These are phyloP conservation scores for Lenwebbia sp. DNA, from an alignment of 345 rosid species.

Conservation along the genomic window DNA sequence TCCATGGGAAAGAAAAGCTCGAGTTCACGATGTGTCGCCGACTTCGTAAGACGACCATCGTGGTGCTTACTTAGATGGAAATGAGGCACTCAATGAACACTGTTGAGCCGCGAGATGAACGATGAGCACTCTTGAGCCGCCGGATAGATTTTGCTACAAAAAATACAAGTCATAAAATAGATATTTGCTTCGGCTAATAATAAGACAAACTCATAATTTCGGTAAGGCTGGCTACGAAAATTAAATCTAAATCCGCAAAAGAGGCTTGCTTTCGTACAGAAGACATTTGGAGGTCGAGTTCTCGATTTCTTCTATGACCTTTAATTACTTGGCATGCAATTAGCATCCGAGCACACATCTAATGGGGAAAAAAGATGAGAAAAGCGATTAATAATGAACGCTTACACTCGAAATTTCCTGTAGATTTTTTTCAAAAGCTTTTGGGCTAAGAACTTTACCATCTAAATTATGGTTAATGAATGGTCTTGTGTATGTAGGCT, in stretches of 20 bases:
- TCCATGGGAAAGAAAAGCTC: no score
- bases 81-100: no score
- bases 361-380: neutral
- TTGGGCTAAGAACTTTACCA: neutral
- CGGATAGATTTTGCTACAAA: no score
- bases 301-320: neutral
- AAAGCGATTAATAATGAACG: neutral
- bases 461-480: neutral
- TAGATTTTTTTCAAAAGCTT: neutral
- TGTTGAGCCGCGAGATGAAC: no score
- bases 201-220: neutral
- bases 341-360: neutral
- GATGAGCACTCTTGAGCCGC: no score
- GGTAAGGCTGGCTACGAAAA: neutral
- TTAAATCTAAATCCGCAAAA: neutral
- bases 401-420: neutral
- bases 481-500: neutral
- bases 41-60: no score
- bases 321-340: neutral
- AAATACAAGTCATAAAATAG: neutral
- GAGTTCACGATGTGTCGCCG: no score
- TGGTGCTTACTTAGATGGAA: no score
- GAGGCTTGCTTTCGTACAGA: constrained; percentile 8
- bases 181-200: neutral
- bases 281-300: constrained; percentile 6